phyloP scores from a whole-genome alignment of 2,329 filamentous ascomycete genomes.

The Trichoderma simmonsii region DNA sequence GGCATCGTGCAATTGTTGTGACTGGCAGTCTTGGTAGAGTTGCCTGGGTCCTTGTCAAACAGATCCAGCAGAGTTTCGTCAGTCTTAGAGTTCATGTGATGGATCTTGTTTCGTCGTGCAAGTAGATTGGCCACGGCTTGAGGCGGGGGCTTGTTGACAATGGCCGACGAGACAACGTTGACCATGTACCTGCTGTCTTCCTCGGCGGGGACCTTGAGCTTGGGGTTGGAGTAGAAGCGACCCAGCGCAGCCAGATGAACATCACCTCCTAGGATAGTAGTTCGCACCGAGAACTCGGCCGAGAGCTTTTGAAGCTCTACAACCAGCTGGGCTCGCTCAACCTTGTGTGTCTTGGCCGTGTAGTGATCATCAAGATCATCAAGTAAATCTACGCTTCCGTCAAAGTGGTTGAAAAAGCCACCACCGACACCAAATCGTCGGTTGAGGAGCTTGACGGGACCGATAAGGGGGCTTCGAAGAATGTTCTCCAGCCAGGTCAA shows the following conservation, averaged over 20 bases:
- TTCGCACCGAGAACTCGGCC: constrained; percentile 79
- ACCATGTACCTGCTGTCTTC: constrained; percentile 91
- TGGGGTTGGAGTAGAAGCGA: constrained; percentile 90
- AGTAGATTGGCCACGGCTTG: constrained; percentile 85
- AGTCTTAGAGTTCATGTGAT: constrained; percentile 67
- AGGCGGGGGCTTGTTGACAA: constrained; percentile 91
- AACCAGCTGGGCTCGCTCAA: constrained; percentile 75
- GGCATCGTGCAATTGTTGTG: constrained; percentile 87
- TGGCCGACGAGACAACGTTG: constrained; percentile 90
- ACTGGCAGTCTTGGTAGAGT: constrained; percentile 65
- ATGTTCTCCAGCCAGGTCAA: constrained; percentile 97
- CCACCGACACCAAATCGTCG: constrained; percentile 84
- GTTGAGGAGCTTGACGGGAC: constrained; percentile 84
- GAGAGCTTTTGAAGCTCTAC: constrained; percentile 80
- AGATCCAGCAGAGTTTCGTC: constrained; percentile 93
- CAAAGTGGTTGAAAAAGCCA: constrained; percentile 87
- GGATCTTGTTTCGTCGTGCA: constrained; percentile 82
- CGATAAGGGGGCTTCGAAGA: constrained; percentile 79
- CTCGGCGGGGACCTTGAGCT: constrained; percentile 71
- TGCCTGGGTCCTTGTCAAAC: constrained; percentile 85
- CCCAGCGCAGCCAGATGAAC: constrained; percentile 90
- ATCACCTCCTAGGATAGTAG: constrained; percentile 91
- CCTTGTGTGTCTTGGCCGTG: constrained; percentile 87
- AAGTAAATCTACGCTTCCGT: constrained; percentile 86
- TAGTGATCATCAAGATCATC: constrained; percentile 97